These are phyloP conservation scores for Chrysoporthe puriensis DNA, from an alignment of 2,329 filamentous ascomycete species.

Conservation along the genomic window DNA sequence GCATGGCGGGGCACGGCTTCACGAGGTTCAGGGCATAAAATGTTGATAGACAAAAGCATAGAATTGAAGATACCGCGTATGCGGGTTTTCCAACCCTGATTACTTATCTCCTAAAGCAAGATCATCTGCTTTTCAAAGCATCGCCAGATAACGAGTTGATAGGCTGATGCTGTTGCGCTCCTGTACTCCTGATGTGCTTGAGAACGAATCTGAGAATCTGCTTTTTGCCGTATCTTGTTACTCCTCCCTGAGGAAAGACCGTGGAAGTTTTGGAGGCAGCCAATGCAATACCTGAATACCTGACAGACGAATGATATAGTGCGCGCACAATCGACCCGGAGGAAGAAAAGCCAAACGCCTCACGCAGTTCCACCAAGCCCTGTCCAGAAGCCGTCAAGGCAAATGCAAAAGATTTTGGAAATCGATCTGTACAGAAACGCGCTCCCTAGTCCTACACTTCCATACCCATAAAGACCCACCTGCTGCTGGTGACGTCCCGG, in stretches of 20 bases:
- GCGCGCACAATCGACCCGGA: neutral
- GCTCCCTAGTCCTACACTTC: constrained; percentile 62
- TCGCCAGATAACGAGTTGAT: constrained; percentile 4
- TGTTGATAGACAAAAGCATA: constrained; percentile 24
- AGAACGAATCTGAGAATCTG: no score
- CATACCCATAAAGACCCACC: constrained; percentile 88
- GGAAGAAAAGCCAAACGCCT: constrained; percentile 11
- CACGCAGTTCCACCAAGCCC: neutral
- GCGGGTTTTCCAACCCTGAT: constrained; percentile 19
- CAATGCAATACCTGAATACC: neutral
- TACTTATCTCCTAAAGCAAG: constrained; percentile 6
- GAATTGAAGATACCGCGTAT: constrained; percentile 13
- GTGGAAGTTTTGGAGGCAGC: constrained; percentile 1
- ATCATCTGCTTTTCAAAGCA: neutral
- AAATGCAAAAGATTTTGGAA: constrained; percentile 22
- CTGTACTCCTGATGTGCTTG: constrained; percentile 22
- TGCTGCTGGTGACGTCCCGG: constrained; percentile 69
- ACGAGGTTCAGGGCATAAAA: neutral
- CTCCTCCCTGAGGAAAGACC: constrained; percentile 7
- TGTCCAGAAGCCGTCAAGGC: neutral
- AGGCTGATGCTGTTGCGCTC: constrained; percentile 20
- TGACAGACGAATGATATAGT: constrained; percentile 12
- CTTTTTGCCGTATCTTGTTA: neutral
- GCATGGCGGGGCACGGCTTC: neutral
- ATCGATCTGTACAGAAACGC: constrained; percentile 7